Evolutionary conservation across 1,139 yeast genomes (phyloP).

Genomic region (Kodamaea alishanica): DNA sequence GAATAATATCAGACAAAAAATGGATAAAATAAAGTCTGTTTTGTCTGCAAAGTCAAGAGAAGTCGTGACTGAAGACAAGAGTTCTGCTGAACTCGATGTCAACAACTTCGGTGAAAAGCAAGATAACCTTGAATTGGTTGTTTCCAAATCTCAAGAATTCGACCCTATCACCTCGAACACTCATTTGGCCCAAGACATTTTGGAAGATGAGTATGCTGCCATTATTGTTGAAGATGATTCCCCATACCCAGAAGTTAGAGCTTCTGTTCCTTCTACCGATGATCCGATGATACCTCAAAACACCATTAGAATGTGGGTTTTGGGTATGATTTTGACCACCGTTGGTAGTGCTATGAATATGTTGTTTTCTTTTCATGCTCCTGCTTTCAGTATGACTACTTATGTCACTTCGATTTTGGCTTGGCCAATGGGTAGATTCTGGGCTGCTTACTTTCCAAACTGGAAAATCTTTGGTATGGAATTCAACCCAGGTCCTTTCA

Average conservation of each 20-base stretch:
- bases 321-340: conserved; percentile 50
- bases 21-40: conserved; percentile 20
- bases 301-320: conserved; percentile 60
- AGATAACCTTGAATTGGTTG: conserved; percentile 15
- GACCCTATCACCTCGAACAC: conserved; percentile 33
- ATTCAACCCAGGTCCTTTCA: conserved; percentile 64
- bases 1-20: conserved; percentile 1
- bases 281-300: conserved; percentile 54
- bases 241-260: conserved; percentile 68
- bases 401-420: conserved; percentile 58
- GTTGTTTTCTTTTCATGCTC: conserved; percentile 57
- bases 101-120: conserved; percentile 17
- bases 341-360: conserved; percentile 60
- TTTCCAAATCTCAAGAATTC: conserved; percentile 33
- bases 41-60: conserved; percentile 10
- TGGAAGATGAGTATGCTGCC: conserved; percentile 43
- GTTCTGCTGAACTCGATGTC: conserved; percentile 17
- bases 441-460: conserved; percentile 51
- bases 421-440: conserved; percentile 57
- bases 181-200: conserved; percentile 13
- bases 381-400: conserved; percentile 51
- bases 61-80: conserved; percentile 6
- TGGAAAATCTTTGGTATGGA: conserved; percentile 37
- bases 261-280: conserved; percentile 62
- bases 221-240: conserved; percentile 49